Percentiles rank a stretch among this genome's conserved stretches.
These are phyloP conservation scores for Actinidia chinensis DNA, from an alignment of 179 eudicot species.

Conservation along the genomic window DNA sequence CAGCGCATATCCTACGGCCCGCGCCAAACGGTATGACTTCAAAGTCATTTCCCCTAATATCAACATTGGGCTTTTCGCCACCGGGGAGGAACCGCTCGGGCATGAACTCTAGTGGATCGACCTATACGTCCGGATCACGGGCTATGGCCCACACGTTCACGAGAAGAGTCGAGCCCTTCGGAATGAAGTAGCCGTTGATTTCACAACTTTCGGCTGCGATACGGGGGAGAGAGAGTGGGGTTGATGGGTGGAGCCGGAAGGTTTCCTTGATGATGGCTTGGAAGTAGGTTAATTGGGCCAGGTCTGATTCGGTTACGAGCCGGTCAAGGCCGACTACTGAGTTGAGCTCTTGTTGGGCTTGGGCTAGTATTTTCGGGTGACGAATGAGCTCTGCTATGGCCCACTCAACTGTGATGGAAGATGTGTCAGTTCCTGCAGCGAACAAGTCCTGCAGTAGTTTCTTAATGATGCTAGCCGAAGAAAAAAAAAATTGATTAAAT, in stretches of 20 bases:
- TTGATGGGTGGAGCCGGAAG: slow-evolving; percentile 90
- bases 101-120: slow-evolving; percentile 59
- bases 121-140: slow-evolving; percentile 74
- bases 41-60: slow-evolving; percentile 74
- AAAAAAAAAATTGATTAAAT: too few species aligned
- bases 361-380: slow-evolving; percentile 57
- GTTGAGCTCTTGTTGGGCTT: slow-evolving; percentile 61
- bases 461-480: too few species aligned
- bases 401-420: slow-evolving; percentile 91
- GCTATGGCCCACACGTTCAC: slow-evolving; percentile 95
- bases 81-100: slow-evolving; percentile 72
- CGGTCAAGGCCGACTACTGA: slow-evolving; percentile 61
- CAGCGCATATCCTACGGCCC: slow-evolving; percentile 85
- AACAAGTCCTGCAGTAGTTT: slow-evolving; percentile 58
- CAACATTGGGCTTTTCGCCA: slow-evolving; percentile 69
- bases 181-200: slow-evolving; percentile 72
- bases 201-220: slow-evolving; percentile 61
- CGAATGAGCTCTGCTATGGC: slow-evolving; percentile 81
- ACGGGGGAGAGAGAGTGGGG: slow-evolving; percentile 85
- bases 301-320: slow-evolving; percentile 53
- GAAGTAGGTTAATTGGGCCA: slow-evolving; percentile 53
- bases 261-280: slow-evolving; percentile 82
- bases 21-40: slow-evolving; percentile 93
- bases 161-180: slow-evolving; percentile 67
- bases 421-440: slow-evolving; percentile 85